These are phyloP conservation scores for Tubosaeta sp. DNA, from an alignment of 768 basidiomycete species.

Conservation along the genomic window DNA sequence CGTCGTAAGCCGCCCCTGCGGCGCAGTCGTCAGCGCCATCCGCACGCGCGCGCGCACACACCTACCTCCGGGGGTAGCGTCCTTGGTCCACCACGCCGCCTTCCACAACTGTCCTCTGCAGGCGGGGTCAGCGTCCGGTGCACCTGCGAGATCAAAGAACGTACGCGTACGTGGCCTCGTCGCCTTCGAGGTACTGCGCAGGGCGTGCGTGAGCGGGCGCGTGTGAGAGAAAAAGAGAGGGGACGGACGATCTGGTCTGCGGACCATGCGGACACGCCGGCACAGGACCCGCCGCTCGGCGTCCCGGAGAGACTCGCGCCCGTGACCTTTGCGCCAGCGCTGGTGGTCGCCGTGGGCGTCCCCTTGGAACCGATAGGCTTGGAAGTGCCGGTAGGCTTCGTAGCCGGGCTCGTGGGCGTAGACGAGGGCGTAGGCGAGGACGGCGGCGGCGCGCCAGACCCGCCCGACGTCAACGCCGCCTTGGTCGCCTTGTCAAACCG, in stretches of 20 bases:
- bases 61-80: constrained; percentile 1
- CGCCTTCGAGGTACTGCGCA: constrained; percentile 40
- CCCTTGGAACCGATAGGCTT: too few relatives aligned
- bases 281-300: constrained; percentile 32
- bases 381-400: constrained; percentile 1
- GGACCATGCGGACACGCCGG: constrained; percentile 40
- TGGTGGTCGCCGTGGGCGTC: constrained; percentile 3
- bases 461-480: constrained; percentile 28
- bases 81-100: constrained; percentile 19
- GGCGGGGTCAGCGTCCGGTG: neutral
- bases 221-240: neutral
- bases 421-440: neutral
- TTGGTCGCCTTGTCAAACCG: constrained; percentile 40
- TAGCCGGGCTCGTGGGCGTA: neutral
- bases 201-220: neutral
- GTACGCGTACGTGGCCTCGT: constrained; percentile 39
- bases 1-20: neutral
- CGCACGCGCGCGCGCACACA: too few relatives aligned
- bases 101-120: constrained; percentile 3
- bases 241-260: constrained; percentile 35
- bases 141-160: too few relatives aligned
- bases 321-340: neutral
- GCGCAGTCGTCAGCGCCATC: too few relatives aligned
- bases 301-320: neutral
- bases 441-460: neutral